Evolutionary conservation across 305 asterid genomes (phyloP).

Genomic region (Solanum hybrid): DNA sequence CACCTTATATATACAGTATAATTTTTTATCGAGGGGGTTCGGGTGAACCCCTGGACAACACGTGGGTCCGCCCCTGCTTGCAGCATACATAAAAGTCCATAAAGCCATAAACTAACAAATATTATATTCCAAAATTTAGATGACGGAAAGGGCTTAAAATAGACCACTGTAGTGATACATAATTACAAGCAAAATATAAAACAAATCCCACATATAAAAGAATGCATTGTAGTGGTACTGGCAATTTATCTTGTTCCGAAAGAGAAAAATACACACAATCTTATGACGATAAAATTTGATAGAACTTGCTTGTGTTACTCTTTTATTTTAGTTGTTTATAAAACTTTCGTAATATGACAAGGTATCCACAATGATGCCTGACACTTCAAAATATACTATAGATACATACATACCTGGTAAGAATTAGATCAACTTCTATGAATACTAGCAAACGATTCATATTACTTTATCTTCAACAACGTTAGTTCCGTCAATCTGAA

Average conservation of each 20-base stretch:
- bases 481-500: not conserved
- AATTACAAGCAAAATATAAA: not conserved
- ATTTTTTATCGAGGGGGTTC: too few species aligned
- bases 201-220: not conserved
- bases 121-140: too few species aligned
- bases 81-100: not conserved
- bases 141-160: not conserved
- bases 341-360: not conserved
- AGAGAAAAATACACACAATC: not conserved
- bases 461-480: not conserved
- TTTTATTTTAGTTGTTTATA: not conserved
- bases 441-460: not conserved
- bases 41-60: too few species aligned
- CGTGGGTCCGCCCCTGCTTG: too few species aligned
- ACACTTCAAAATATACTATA: not conserved
- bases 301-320: not conserved
- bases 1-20: too few species aligned
- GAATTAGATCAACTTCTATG: not conserved
- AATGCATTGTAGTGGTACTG: not conserved
- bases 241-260: not conserved
- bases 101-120: not conserved
- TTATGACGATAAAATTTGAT: not conserved
- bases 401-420: not conserved
- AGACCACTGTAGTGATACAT: not conserved
- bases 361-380: not conserved